A percentile compares a stretch with the other conserved stretches of the same genome.
phyloP scores from a whole-genome alignment of 2,329 filamentous ascomycete genomes.

The Pseudofabraea citricarpa region DNA sequence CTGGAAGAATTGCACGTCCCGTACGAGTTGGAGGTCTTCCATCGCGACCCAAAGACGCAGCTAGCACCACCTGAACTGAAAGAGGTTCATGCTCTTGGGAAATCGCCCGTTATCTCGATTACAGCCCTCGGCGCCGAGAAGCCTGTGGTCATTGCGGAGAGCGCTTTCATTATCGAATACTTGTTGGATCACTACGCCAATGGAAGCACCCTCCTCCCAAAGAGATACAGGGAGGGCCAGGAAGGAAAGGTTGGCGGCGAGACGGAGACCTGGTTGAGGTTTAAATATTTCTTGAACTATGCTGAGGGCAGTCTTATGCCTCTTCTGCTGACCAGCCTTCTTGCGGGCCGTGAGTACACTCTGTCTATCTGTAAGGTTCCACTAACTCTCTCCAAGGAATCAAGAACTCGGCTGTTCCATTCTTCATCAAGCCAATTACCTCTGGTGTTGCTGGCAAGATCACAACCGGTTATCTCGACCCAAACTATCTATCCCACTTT shows the following conservation, averaged over 20 bases:
- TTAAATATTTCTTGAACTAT: constrained; percentile 74
- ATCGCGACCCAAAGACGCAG: constrained; percentile 54
- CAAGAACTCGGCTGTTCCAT: constrained; percentile 52
- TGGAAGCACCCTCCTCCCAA: constrained; percentile 44
- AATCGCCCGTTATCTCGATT: constrained; percentile 75
- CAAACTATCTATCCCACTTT: constrained; percentile 42
- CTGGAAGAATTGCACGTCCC: constrained; percentile 66
- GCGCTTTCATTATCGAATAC: constrained; percentile 76
- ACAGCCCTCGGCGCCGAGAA: constrained; percentile 34
- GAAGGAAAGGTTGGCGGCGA: constrained; percentile 54
- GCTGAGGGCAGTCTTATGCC: constrained; percentile 80
- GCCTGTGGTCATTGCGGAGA: constrained; percentile 70
- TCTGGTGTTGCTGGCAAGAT: constrained; percentile 44
- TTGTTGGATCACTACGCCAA: constrained; percentile 59
- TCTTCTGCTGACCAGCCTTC: constrained; percentile 57
- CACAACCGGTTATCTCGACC: constrained; percentile 37
- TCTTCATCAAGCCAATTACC: constrained; percentile 65
- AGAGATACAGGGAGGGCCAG: constrained; percentile 51
- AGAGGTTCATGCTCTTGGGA: constrained; percentile 78
- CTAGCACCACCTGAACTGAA: constrained; percentile 75
- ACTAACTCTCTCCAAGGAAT: constrained; percentile 36
- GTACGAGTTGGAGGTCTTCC: constrained; percentile 78
- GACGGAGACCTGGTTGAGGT: constrained; percentile 55
- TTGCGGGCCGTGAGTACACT: constrained; percentile 46
- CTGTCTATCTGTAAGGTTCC: background rate